These are phyloP conservation scores for Leptographium radiaticola DNA, from an alignment of 2,329 filamentous ascomycete genomes.

Conservation along the genomic window DNA sequence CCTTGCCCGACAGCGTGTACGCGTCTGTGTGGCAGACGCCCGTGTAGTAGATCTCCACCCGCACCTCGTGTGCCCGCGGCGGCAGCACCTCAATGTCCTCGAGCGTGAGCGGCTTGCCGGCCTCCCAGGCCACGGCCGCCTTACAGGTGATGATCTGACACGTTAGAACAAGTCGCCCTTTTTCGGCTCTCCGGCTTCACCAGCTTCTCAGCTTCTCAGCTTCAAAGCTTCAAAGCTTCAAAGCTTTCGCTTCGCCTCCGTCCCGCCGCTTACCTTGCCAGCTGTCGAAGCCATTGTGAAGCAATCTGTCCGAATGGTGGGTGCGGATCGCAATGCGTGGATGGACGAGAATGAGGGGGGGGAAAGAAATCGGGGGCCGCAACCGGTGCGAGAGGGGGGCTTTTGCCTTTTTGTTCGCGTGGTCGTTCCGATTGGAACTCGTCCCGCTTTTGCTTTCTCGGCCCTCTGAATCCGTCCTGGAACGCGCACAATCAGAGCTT, in stretches of 20 bases:
- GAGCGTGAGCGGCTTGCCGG: slow-evolving; percentile 74
- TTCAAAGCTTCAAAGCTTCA: no score
- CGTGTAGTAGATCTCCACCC: slow-evolving; percentile 94
- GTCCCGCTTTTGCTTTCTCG: no score
- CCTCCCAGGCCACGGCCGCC: slow-evolving; percentile 96
- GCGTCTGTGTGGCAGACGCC: slow-evolving; percentile 98
- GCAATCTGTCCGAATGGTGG: no score
- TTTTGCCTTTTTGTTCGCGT: not conserved
- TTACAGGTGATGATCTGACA: slow-evolving; percentile 89
- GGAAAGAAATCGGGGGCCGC: not conserved
- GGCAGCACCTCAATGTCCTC: slow-evolving; percentile 89
- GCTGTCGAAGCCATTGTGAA: slow-evolving; percentile 34
- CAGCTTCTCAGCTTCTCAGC: not conserved
- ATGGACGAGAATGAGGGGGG: not conserved
- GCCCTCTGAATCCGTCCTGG: not conserved
- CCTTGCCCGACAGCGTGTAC: slow-evolving; percentile 91
- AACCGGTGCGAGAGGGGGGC: not conserved
- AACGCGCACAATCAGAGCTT: not conserved
- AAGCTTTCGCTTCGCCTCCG: not conserved
- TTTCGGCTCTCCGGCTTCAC: no score
- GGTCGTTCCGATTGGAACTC: not conserved
- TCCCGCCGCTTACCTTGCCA: slow-evolving; percentile 31
- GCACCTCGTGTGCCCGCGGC: slow-evolving; percentile 85
- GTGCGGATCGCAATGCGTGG: no score
- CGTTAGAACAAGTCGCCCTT: not conserved